Base-by-base conservation (phyloP, 75 land plant species). In the Gnetum montanum region DNA sequence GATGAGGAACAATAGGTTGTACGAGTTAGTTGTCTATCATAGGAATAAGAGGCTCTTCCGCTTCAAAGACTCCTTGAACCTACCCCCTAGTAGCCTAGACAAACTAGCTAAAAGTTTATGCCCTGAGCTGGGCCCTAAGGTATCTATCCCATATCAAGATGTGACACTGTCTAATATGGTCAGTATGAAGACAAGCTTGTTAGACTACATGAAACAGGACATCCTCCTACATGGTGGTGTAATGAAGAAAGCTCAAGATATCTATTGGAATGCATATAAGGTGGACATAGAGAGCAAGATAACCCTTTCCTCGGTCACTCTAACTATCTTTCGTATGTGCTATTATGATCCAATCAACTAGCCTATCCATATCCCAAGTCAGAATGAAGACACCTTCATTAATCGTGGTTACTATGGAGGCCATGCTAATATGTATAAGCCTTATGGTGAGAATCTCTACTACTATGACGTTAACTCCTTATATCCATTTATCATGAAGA, bases 401-500 rank as follows among this genome's bases (percentile, higher is more conserved):
- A 6, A 36, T 35, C 51, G 34, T 43, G 62, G 62, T 2, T 60
- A 60, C 18, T 60, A 43, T 33, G 49, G 48, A 12, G 62, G 45
- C 0, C 43, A 57, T 23, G 25, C 25, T 15, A 25, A 57, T 37
- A 1, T 22, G 4, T 57, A 57, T 35, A 57, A n/a, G 1, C 59
- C 45, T 22, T 57, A 57, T 35, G 59, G 59, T 3, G 24, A 16
- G 16, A 35, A 20, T 8, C 24, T 57, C 0, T 57, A 33, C 22
- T 57, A 40, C 43, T 57, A 40, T 23, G 59, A 57, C 2, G 59
- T 57, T 0, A 57, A 57, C 45, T 57, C 59, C 4, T 35, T 57
- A 57, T 57, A 57, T 35, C 59, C 43, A 16, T 37, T 19, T 57
- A 37, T 37, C 19, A 57, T 57, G 59, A 57, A 34, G 38, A 34